phyloP scores from a whole-genome alignment of 139 green algal species.

The Pleodorina starrii region DNA sequence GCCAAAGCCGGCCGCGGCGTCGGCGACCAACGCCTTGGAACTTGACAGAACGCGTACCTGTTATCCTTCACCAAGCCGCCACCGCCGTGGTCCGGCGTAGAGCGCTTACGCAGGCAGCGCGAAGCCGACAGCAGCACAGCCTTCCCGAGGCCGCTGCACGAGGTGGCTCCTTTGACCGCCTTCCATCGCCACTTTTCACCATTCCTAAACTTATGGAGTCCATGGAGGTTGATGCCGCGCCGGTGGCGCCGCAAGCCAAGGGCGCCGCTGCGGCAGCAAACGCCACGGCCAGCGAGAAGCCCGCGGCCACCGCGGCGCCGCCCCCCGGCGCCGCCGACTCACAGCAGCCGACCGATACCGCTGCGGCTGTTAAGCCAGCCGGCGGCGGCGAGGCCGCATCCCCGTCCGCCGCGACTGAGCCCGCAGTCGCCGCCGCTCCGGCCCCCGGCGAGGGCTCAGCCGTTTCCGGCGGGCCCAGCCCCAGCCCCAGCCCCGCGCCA shows the following conservation, averaged over 20 bases:
- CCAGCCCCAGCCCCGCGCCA: conserved; percentile 1
- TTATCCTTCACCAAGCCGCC: background rate
- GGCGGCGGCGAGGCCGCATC: background rate
- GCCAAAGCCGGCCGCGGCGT: background rate
- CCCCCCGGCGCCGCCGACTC: background rate
- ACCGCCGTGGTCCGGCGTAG: background rate
- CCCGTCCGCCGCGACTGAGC: background rate
- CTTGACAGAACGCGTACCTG: background rate
- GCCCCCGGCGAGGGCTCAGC: background rate
- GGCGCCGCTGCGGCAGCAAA: background rate
- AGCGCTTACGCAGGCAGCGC: background rate
- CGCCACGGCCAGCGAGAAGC: background rate
- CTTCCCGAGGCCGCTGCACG: background rate
- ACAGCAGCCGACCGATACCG: background rate
- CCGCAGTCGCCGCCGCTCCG: background rate
- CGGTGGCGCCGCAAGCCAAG: background rate
- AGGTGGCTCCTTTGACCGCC: background rate
- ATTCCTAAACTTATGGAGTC: conserved; percentile 19
- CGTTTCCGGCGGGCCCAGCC: background rate
- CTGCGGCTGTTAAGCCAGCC: background rate
- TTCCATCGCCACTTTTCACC: background rate
- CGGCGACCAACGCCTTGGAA: background rate
- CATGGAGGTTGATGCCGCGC: conserved; percentile 17
- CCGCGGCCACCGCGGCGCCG: background rate
- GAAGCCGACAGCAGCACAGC: conserved; percentile 14